Evolutionary conservation across 1,139 yeast genomes (phyloP).

Genomic region (Scheffersomyces titani): DNA sequence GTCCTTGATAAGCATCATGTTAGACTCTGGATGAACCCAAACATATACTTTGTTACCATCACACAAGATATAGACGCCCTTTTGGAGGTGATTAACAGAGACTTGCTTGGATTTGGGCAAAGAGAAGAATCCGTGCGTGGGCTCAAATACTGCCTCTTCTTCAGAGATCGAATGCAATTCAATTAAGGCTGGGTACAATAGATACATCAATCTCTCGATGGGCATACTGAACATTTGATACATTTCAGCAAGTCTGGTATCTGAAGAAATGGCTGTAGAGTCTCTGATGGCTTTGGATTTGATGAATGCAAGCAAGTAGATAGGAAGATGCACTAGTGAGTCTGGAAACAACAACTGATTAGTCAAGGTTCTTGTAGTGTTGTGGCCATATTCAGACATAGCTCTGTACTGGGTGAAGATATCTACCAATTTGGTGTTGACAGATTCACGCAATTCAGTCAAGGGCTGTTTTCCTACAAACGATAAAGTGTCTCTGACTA

Average conservation of each 20-base stretch:
- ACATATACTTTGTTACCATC: constrained; percentile 64
- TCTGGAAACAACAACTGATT: constrained; percentile 82
- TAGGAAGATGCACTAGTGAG: constrained; percentile 71
- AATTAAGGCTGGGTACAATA: constrained; percentile 78
- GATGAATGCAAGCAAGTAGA: constrained; percentile 66
- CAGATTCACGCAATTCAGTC: constrained; percentile 60
- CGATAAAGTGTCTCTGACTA: constrained; percentile 68
- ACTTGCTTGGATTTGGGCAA: constrained; percentile 55
- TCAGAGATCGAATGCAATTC: constrained; percentile 69
- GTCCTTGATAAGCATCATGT: constrained; percentile 68
- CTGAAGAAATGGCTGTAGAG: constrained; percentile 46
- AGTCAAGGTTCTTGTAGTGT: constrained; percentile 49
- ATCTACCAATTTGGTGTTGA: constrained; percentile 67
- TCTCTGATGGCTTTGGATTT: constrained; percentile 67
- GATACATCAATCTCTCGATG: constrained; percentile 59
- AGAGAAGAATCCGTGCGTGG: constrained; percentile 48
- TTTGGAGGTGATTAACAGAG: constrained; percentile 49
- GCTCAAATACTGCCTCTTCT: constrained; percentile 51
- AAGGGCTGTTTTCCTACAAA: constrained; percentile 64
- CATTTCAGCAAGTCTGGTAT: constrained; percentile 61
- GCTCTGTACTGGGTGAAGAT: constrained; percentile 78
- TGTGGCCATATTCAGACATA: constrained; percentile 49
- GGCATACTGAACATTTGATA: constrained; percentile 58
- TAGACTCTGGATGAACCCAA: constrained; percentile 74
- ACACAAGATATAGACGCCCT: constrained; percentile 79